Evolutionary conservation across 2,329 filamentous ascomycete genomes (phyloP).

Genomic region (Acrodontium crateriforme): DNA sequence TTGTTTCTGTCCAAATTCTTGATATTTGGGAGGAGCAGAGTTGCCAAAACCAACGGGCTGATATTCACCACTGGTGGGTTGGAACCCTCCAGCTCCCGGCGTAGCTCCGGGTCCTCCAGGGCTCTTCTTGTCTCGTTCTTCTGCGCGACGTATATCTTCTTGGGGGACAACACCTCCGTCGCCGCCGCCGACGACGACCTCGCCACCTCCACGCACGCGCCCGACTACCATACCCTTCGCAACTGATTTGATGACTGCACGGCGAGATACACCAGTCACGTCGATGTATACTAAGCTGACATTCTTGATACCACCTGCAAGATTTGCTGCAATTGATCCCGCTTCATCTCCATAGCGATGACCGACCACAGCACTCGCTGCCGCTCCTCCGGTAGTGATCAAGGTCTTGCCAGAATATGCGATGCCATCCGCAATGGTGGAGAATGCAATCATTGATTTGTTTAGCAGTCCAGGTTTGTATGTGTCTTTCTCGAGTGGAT

Average conservation of each 20-base stretch:
- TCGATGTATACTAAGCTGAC: conserved; percentile 96
- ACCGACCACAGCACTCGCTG: conserved; percentile 75
- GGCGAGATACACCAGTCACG: conserved; percentile 77
- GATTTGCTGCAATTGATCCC: conserved; percentile 56
- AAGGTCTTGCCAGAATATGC: conserved; percentile 74
- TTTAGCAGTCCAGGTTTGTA: conserved; percentile 91
- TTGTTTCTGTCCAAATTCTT: conserved; percentile 12
- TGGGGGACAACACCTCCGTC: conserved; percentile 36
- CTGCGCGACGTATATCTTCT: conserved; percentile 22
- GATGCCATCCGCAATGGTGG: conserved; percentile 84
- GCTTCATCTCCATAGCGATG: conserved; percentile 84
- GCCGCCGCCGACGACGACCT: conserved; percentile 59
- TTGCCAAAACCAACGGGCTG: conserved; percentile 15
- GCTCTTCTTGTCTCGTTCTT: conserved; percentile 20
- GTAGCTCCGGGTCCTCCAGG: conserved; percentile 5
- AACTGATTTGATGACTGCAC: conserved; percentile 83
- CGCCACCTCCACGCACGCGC: conserved; percentile 57
- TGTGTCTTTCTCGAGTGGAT: conserved; percentile 33
- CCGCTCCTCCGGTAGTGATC: conserved; percentile 57
- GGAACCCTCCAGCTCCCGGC: conserved; percentile 7
- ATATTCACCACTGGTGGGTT: conserved; percentile 12
- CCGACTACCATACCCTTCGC: conserved; percentile 94
- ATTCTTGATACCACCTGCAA: conserved; percentile 85
- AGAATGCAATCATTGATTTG: conserved; percentile 92
- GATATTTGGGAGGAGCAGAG: conserved; percentile 15